Evolutionary conservation across 352 stramenopile species (phyloP).

Genomic region (Phytopythium helicoides): DNA sequence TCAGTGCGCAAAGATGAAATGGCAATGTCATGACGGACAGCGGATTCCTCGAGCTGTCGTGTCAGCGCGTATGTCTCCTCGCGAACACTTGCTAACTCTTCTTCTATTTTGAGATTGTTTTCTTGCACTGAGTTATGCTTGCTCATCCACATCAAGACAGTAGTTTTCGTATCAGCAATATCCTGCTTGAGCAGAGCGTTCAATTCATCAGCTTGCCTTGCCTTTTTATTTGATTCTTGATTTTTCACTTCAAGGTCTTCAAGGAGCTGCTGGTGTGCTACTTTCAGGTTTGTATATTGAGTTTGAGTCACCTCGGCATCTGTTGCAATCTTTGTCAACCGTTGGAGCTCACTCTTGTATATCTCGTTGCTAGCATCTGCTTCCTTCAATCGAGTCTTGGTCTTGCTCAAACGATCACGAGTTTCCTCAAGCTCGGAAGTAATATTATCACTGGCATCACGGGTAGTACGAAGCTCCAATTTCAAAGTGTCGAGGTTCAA

Average conservation of each 20-base stretch:
- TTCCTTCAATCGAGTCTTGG: too few species aligned
- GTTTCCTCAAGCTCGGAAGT: too few species aligned
- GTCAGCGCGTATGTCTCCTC: slow-evolving; percentile 34
- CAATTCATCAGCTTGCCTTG: background rate
- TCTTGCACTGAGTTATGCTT: slow-evolving; percentile 46
- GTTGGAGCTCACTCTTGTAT: too few species aligned
- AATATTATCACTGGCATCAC: too few species aligned
- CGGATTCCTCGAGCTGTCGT: slow-evolving; percentile 14
- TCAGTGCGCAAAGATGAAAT: background rate
- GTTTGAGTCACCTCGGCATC: too few species aligned
- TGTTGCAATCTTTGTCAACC: too few species aligned
- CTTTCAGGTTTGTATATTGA: too few species aligned
- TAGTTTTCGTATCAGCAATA: slow-evolving; percentile 47
- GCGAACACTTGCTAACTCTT: slow-evolving; percentile 16
- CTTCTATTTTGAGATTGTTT: slow-evolving; percentile 30
- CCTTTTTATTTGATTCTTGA: slow-evolving; percentile 11
- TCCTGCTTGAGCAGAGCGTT: slow-evolving; percentile 27
- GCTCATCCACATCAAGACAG: slow-evolving; percentile 71
- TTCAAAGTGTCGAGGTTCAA: slow-evolving; percentile 3
- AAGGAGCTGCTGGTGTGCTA: too few species aligned
- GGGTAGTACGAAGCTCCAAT: background rate
- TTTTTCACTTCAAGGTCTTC: too few species aligned
- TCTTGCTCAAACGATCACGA: too few species aligned
- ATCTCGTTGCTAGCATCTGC: too few species aligned
- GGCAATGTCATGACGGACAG: background rate